A percentile compares a stretch with the other conserved stretches of the same genome.
Evolutionary conservation across 306 rosid genomes (phyloP).

Genomic region (Glycine latifolia): DNA sequence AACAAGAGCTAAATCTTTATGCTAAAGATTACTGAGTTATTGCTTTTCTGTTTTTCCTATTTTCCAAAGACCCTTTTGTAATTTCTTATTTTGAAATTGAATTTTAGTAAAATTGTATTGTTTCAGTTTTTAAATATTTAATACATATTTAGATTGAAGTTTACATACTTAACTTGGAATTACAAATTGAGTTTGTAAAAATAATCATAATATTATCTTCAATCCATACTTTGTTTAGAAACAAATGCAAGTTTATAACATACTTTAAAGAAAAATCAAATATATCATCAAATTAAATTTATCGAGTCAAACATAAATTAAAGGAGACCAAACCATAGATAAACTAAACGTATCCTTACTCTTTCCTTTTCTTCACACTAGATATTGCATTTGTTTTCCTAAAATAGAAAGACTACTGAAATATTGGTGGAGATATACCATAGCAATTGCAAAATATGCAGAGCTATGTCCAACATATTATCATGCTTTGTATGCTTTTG

Average conservation of each 20-base stretch:
- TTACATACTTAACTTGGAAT: no score
- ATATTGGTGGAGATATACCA: not conserved
- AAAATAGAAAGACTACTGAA: not conserved
- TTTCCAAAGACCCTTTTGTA: not conserved
- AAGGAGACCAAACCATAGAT: not conserved
- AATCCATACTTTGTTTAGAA: not conserved
- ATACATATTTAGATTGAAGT: no score
- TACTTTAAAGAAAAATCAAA: not conserved
- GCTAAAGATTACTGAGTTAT: not conserved
- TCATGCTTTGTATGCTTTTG: not conserved
- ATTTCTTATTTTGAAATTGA: not conserved
- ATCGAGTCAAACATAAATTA: not conserved
- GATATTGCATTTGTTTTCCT: not conserved
- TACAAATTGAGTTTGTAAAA: not conserved
- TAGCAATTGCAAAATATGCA: constrained; percentile 1
- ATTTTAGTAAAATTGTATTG: not conserved
- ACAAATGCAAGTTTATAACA: not conserved
- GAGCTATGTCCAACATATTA: not conserved
- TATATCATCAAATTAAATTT: not conserved
- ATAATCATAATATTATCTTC: not conserved
- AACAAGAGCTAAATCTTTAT: not conserved
- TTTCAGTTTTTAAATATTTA: no score
- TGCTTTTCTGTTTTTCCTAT: not conserved
- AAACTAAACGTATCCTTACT: not conserved
- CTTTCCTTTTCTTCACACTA: not conserved